Conservation (phyloP, 139 green algal genomes). For the Pseudopediastrum boryanum region DNA sequence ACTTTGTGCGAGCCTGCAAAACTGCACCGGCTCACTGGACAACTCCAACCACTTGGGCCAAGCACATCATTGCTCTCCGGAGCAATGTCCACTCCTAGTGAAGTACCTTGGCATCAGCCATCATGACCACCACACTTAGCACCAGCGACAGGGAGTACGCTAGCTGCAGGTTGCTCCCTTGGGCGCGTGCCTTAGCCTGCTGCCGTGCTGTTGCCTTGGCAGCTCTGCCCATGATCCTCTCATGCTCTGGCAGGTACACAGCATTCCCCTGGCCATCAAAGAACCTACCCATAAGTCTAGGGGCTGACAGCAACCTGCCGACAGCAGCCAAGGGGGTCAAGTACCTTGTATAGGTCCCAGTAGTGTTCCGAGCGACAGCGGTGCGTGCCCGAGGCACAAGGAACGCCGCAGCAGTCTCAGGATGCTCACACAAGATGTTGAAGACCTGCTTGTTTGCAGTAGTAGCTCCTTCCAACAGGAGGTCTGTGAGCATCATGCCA, state of each 20-base stretch:
- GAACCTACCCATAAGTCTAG: conserved; percentile 65
- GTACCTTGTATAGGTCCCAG: conserved; percentile 62
- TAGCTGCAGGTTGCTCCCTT: conserved; percentile 51
- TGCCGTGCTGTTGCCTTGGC: conserved; percentile 55
- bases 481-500: conserved; percentile 92
- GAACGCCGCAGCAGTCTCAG: conserved; percentile 83
- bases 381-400: conserved; percentile 78
- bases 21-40: too few species aligned
- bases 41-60: too few species aligned
- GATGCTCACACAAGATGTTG: conserved; percentile 92
- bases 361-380: conserved; percentile 49
- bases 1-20: too few species aligned
- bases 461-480: conserved; percentile 82
- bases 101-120: too few species aligned
- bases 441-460: conserved; percentile 79
- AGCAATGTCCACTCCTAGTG: too few species aligned
- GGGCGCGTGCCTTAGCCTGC: conserved; percentile 38
- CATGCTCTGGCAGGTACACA: conserved; percentile 60
- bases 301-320: conserved; percentile 61
- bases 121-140: conserved; percentile 36
- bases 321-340: conserved; percentile 70
- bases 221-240: conserved; percentile 62
- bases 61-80: too few species aligned
- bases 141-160: conserved; percentile 65
- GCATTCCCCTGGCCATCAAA: conserved; percentile 70